phyloP scores from a whole-genome alignment of 352 stramenopile species.

The Pythium rhizo-oryzae region DNA sequence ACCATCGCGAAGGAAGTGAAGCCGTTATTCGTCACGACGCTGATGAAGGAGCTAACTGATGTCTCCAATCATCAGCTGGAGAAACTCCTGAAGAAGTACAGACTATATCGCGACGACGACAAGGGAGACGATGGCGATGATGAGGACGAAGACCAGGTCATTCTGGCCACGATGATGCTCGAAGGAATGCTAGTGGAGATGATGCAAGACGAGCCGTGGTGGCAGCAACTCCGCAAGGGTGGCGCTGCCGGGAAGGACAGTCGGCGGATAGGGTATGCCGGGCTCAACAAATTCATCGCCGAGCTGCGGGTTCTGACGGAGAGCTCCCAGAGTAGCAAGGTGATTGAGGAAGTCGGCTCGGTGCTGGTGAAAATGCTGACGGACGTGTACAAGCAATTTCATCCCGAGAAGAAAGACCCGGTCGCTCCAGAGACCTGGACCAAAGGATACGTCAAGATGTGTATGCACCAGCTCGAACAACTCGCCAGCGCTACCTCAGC shows the following conservation, averaged over 20 bases:
- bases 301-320: slow-evolving; percentile 58
- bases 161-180: slow-evolving; percentile 52
- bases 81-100: slow-evolving; percentile 45
- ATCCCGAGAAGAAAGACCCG: slow-evolving; percentile 55
- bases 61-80: slow-evolving; percentile 65
- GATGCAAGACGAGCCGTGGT: slow-evolving; percentile 61
- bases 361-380: slow-evolving; percentile 49
- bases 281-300: slow-evolving; percentile 69
- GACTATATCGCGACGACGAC: slow-evolving; percentile 21
- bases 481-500: neutral
- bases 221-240: slow-evolving; percentile 45
- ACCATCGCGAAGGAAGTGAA: slow-evolving; percentile 26
- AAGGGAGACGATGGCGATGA: slow-evolving; percentile 23
- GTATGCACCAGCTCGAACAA: slow-evolving; percentile 35
- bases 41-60: slow-evolving; percentile 55
- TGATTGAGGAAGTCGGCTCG: slow-evolving; percentile 38
- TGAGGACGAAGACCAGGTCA: slow-evolving; percentile 24
- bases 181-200: slow-evolving; percentile 60
- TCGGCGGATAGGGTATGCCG: slow-evolving; percentile 57
- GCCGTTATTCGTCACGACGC: slow-evolving; percentile 52
- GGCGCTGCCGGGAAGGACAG: slow-evolving; percentile 23
- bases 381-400: slow-evolving; percentile 51
- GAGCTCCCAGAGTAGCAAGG: slow-evolving; percentile 37
- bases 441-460: slow-evolving; percentile 41
- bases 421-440: slow-evolving; percentile 35